Conservation (phyloP, 106 monocot species). For the Phalaenopsis aphrodite region DNA sequence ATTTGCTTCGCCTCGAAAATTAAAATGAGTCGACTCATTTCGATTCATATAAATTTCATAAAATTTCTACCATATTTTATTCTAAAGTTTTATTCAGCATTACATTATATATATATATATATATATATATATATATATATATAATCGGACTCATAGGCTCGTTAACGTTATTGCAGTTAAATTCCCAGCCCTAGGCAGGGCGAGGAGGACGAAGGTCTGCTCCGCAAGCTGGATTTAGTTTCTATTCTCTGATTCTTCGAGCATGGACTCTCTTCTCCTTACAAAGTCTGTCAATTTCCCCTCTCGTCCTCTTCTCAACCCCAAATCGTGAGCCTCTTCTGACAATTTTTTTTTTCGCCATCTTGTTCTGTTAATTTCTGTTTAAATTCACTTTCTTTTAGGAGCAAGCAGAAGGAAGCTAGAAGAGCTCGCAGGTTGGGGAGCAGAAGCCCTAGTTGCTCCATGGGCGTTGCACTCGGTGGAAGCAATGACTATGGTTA, state of each 20-base stretch:
- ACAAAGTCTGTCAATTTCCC: not conserved
- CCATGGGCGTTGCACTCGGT: constrained; percentile 29
- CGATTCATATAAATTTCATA: too few species aligned
- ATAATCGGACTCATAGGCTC: too few species aligned
- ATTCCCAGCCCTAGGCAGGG: not conserved
- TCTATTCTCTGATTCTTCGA: not conserved
- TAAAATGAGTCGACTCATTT: too few species aligned
- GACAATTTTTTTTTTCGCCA: not conserved
- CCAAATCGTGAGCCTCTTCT: not conserved
- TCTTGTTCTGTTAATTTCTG: not conserved
- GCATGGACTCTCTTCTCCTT: constrained; percentile 14
- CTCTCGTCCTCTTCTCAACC: constrained; percentile 1
- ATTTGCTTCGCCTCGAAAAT: too few species aligned
- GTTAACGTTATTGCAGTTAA: too few species aligned
- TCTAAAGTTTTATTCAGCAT: too few species aligned
- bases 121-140: too few species aligned
- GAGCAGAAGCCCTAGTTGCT: constrained; percentile 9
- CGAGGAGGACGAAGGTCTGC: not conserved
- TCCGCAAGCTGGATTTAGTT: not conserved
- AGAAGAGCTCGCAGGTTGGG: constrained; percentile 4
- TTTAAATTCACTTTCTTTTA: not conserved
- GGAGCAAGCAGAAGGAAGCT: constrained; percentile 10
- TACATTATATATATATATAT: too few species aligned
- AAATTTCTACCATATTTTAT: too few species aligned
- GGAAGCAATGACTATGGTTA: constrained; percentile 26